Percentiles rank a stretch among this genome's conserved stretches.
Evolutionary conservation across 192 early-diverging fungal species (phyloP).

Genomic region (Cladochytrium replicatum): DNA sequence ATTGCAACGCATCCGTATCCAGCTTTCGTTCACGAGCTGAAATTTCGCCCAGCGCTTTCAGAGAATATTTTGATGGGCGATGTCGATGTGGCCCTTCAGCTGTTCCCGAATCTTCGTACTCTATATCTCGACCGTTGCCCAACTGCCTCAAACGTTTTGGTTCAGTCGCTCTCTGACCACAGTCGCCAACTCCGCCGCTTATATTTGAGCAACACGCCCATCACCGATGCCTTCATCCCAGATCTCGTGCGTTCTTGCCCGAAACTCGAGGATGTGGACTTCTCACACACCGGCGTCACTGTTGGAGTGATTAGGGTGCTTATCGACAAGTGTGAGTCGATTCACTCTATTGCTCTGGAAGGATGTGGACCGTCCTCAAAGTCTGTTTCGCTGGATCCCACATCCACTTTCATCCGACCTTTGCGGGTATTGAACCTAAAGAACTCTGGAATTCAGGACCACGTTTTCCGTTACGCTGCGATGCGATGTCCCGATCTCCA

Average conservation of each 20-base stretch:
- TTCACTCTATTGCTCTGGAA: conserved; percentile 18
- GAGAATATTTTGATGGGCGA: conserved; percentile 28
- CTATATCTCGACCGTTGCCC: conserved; percentile 10
- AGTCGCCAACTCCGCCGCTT: conserved; percentile 4
- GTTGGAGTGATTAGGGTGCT: conserved; percentile 1
- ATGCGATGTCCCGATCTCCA: conserved; percentile 9
- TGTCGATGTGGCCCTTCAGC: conserved; percentile 26
- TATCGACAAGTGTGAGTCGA: conserved; percentile 7
- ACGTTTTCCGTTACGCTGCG: conserved; percentile 7
- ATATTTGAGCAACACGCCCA: conserved; percentile 17
- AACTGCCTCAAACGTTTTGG: conserved; percentile 17
- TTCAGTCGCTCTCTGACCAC: conserved; percentile 27
- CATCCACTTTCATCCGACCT: not conserved
- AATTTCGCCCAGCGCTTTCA: not conserved
- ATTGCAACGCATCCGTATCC: not conserved
- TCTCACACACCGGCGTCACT: conserved; percentile 17
- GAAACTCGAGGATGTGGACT: conserved; percentile 13
- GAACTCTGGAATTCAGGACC: conserved; percentile 11
- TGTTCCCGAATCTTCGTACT: conserved; percentile 14
- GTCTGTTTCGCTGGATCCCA: not conserved
- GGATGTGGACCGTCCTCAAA: not conserved
- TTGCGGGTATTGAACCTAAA: conserved; percentile 11
- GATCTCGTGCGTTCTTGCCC: conserved; percentile 5
- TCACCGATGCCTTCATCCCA: conserved; percentile 17
- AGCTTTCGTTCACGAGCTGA: not conserved